A percentile compares a stretch with the other conserved stretches of the same genome.
phyloP scores from a whole-genome alignment of 176 grass and related monocot species.

The Rhynchospora breviuscula region DNA sequence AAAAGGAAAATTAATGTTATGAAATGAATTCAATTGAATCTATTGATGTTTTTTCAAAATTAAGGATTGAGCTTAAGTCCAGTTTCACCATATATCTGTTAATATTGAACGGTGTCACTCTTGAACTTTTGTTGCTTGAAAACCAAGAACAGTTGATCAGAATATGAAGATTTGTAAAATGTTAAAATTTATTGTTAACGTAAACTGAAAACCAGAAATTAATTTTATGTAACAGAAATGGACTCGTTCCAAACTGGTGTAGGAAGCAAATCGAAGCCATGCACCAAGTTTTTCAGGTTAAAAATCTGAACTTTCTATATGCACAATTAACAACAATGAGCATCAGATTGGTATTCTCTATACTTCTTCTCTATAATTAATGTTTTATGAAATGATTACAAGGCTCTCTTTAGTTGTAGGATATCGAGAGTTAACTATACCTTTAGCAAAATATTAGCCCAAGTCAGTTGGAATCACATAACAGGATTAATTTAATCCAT shows the following conservation, averaged over 20 bases:
- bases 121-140: background rate
- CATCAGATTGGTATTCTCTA: constrained; percentile 51
- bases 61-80: background rate
- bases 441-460: background rate
- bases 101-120: background rate
- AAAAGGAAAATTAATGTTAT: background rate
- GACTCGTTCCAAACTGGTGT: constrained; percentile 87
- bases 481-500: constrained; percentile 38
- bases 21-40: background rate
- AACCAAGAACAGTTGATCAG: background rate
- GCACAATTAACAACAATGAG: constrained; percentile 40
- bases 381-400: constrained; percentile 14
- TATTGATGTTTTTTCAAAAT: background rate
- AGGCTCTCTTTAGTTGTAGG: constrained; percentile 9
- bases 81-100: background rate
- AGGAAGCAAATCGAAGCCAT: constrained; percentile 99
- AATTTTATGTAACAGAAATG: constrained; percentile 99
- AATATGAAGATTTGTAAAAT: background rate
- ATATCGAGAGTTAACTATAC: constrained; percentile 1
- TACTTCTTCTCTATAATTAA: constrained; percentile 29
- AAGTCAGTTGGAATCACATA: background rate
- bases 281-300: constrained; percentile 99
- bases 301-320: constrained; percentile 55
- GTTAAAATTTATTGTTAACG: constrained; percentile 6
- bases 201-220: constrained; percentile 64